phyloP scores from a whole-genome alignment of 176 grass and related monocot species.

The Elaeis guineensis region DNA sequence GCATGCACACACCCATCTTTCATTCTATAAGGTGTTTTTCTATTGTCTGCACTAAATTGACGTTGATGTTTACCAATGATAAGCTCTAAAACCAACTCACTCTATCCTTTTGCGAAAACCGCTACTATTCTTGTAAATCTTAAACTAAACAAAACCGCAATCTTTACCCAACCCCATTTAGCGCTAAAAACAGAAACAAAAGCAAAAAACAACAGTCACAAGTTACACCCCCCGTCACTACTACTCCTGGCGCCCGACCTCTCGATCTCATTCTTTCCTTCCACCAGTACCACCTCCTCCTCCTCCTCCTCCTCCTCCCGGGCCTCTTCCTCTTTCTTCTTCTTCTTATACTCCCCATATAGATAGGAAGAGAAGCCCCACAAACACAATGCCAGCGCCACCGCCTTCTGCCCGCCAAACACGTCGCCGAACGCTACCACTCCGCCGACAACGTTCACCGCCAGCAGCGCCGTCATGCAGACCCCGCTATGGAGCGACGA shows the following conservation, averaged over 20 bases:
- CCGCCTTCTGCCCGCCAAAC: slow-evolving; percentile 60
- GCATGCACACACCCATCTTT: too few species aligned
- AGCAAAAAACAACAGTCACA: too few species aligned
- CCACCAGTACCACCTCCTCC: slow-evolving; percentile 19
- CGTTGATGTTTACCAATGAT: too few species aligned
- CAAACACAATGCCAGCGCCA: slow-evolving; percentile 65
- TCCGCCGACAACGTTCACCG: slow-evolving; percentile 77
- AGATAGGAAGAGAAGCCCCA: slow-evolving; percentile 90
- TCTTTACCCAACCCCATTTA: too few species aligned
- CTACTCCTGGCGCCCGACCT: too few species aligned
- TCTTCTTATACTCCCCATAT: slow-evolving; percentile 62
- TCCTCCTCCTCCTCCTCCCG: slow-evolving; percentile 17
- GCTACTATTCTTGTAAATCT: too few species aligned
- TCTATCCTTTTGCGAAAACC: neutral
- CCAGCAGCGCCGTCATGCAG: slow-evolving; percentile 84
- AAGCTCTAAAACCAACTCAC: too few species aligned
- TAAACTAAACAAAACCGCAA: too few species aligned
- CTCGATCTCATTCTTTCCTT: neutral
- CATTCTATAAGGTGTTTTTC: too few species aligned
- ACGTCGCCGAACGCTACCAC: slow-evolving; percentile 52
- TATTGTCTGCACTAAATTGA: too few species aligned
- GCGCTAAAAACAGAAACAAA: too few species aligned
- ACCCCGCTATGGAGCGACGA: slow-evolving; percentile 88
- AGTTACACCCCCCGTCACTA: too few species aligned
- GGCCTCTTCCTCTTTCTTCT: neutral